Evolutionary conservation across 768 basidiomycete species (phyloP).

Genomic region (Phlegmacium glaucopus): DNA sequence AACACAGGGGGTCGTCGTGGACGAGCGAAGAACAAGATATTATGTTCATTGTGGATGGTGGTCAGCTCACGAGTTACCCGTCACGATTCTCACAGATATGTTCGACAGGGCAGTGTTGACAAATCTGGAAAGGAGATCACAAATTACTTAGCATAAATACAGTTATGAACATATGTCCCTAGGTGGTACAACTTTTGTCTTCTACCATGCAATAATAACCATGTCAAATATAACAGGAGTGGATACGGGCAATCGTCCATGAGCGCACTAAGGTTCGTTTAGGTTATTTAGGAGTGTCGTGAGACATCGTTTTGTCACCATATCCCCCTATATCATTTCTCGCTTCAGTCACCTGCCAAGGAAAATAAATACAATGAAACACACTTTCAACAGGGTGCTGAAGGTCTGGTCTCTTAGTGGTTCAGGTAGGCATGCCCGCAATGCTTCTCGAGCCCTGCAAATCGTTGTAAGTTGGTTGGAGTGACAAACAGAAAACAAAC

Average conservation of each 20-base stretch:
- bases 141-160: slow-evolving; percentile 17
- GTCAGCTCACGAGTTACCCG: slow-evolving; percentile 1
- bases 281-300: slow-evolving; percentile 88
- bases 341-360: slow-evolving; percentile 11
- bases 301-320: slow-evolving; percentile 95
- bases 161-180: slow-evolving; percentile 22
- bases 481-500: slow-evolving; percentile 22
- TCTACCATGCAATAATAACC: slow-evolving; percentile 29
- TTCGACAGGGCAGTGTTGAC: no score
- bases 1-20: slow-evolving; percentile 35
- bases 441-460: slow-evolving; percentile 86
- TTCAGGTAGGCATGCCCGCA: slow-evolving; percentile 94
- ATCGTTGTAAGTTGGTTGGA: slow-evolving; percentile 4
- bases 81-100: background rate
- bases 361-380: slow-evolving; percentile 9
- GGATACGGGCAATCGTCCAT: slow-evolving; percentile 25
- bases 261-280: slow-evolving; percentile 53
- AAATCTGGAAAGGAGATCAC: no score
- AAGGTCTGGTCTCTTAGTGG: slow-evolving; percentile 95
- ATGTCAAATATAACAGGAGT: slow-evolving; percentile 26
- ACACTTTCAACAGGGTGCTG: slow-evolving; percentile 81
- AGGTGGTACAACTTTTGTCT: slow-evolving; percentile 27
- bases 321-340: slow-evolving; percentile 68
- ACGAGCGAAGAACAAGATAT: slow-evolving; percentile 31
- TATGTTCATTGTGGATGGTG: slow-evolving; percentile 30